Conservation (phyloP, 768 basidiomycete species). For the Xerocomellus chrysenteron region DNA sequence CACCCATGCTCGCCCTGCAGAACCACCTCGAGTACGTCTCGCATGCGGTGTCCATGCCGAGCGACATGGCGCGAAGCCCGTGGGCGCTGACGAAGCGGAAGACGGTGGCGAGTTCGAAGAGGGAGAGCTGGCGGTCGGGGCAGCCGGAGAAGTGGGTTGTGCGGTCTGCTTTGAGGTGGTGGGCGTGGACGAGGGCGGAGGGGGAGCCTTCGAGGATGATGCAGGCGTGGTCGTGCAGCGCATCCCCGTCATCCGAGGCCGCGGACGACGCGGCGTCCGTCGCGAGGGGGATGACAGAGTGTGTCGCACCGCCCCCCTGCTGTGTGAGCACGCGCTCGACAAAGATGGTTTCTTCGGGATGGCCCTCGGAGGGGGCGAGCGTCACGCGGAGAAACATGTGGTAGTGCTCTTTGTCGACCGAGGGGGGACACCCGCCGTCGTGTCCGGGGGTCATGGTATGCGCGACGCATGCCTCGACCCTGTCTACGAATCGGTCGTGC, state of each 20-base stretch:
- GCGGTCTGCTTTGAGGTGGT: conserved; percentile 3
- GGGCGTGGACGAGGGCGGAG: background rate
- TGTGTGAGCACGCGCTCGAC: conserved; percentile 9
- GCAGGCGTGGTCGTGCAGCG: conserved; percentile 13
- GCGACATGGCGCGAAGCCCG: conserved; percentile 1
- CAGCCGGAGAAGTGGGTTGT: background rate
- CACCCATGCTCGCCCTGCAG: conserved; percentile 1
- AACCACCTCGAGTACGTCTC: conserved; percentile 16
- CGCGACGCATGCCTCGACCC: conserved; percentile 5
- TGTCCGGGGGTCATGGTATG: conserved; percentile 1
- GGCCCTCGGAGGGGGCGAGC: background rate
- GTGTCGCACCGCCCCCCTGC: background rate
- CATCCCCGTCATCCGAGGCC: background rate
- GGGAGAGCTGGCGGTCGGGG: conserved; percentile 5
- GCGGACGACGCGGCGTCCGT: background rate
- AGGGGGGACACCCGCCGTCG: background rate
- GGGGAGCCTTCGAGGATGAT: conserved; percentile 7
- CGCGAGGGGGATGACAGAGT: conserved; percentile 9
- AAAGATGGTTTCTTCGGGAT: conserved; percentile 5
- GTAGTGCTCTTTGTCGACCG: conserved; percentile 4
- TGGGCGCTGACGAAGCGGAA: conserved; percentile 7
- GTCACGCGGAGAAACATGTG: conserved; percentile 11
- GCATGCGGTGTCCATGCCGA: conserved; percentile 8
- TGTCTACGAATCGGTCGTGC: conserved; percentile 7
- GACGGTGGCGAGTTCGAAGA: conserved; percentile 10